These are phyloP conservation scores for Lichtheimia corymbifera DNA, from an alignment of 371 early-diverging fungal species.

Conservation along the genomic window DNA sequence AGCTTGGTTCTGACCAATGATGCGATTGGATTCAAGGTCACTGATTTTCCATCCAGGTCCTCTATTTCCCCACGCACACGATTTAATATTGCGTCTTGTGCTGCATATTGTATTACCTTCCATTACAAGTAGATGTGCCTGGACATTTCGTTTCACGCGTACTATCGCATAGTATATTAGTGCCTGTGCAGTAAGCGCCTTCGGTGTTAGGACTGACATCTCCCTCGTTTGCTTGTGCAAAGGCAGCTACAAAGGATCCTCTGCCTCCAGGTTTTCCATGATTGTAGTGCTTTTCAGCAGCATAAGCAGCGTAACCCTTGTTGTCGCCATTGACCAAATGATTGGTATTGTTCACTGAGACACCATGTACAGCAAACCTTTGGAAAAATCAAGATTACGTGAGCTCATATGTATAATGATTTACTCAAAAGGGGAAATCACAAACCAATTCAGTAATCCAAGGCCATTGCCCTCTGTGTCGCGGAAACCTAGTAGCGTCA, in stretches of 20 bases:
- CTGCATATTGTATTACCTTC: slow-evolving; percentile 22
- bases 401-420: neutral
- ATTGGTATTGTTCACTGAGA: slow-evolving; percentile 59
- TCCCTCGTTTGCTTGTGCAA: slow-evolving; percentile 66
- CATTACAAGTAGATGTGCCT: slow-evolving; percentile 38
- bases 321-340: slow-evolving; percentile 63
- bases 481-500: slow-evolving; percentile 44
- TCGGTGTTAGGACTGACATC: slow-evolving; percentile 65
- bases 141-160: slow-evolving; percentile 34
- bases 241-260: slow-evolving; percentile 58
- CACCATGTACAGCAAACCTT: slow-evolving; percentile 70
- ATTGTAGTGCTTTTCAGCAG: slow-evolving; percentile 43
- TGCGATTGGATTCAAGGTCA: slow-evolving; percentile 51
- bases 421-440: neutral
- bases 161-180: slow-evolving; percentile 61
- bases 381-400: slow-evolving; percentile 2
- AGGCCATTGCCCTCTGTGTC: slow-evolving; percentile 26
- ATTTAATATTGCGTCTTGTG: too few relatives aligned
- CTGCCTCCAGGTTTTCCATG: slow-evolving; percentile 8
- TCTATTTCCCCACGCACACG: slow-evolving; percentile 14
- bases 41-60: slow-evolving; percentile 42
- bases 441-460: slow-evolving; percentile 41
- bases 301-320: slow-evolving; percentile 66
- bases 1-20: slow-evolving; percentile 58
- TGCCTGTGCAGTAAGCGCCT: slow-evolving; percentile 60